Evolutionary conservation across 768 basidiomycete species (phyloP).

Genomic region (Suillus subalutaceus): DNA sequence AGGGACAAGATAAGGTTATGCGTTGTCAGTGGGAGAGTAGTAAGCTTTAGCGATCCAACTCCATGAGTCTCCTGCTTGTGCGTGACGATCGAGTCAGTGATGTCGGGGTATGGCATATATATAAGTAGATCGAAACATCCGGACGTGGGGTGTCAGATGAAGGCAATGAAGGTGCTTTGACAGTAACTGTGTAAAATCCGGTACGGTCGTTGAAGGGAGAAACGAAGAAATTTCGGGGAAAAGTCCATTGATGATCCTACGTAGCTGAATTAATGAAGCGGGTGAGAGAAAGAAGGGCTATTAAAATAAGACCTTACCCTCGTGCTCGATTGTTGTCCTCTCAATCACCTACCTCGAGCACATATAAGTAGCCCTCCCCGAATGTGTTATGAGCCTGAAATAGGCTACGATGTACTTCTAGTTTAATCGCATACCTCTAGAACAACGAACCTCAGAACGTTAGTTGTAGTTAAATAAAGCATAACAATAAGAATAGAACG

Average conservation of each 20-base stretch:
- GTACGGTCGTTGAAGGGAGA: constrained; percentile 76
- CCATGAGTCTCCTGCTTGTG: background rate
- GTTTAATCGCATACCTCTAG: constrained; percentile 52
- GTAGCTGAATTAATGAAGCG: constrained; percentile 37
- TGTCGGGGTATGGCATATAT: constrained; percentile 20
- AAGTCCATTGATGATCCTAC: constrained; percentile 61
- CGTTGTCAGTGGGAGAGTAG: constrained; percentile 33
- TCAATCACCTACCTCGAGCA: constrained; percentile 47
- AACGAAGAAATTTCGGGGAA: constrained; percentile 71
- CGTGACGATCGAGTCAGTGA: constrained; percentile 42
- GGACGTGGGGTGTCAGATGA: constrained; percentile 31
- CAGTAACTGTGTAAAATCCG: constrained; percentile 63
- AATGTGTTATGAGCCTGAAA: constrained; percentile 72
- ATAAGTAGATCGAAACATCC: constrained; percentile 46
- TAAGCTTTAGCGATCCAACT: constrained; percentile 25
- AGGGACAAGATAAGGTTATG: constrained; percentile 43
- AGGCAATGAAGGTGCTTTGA: constrained; percentile 49
- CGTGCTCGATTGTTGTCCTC: constrained; percentile 43
- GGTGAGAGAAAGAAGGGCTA: background rate
- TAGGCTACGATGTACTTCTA: background rate
- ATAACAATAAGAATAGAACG: background rate
- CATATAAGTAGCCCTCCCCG: constrained; percentile 65
- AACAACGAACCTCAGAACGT: constrained; percentile 45
- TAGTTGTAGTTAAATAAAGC: constrained; percentile 54
- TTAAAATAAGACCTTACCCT: constrained; percentile 31